Conservation (phyloP, 2,329 filamentous ascomycete species). For the Aphanoascus verrucosus region DNA sequence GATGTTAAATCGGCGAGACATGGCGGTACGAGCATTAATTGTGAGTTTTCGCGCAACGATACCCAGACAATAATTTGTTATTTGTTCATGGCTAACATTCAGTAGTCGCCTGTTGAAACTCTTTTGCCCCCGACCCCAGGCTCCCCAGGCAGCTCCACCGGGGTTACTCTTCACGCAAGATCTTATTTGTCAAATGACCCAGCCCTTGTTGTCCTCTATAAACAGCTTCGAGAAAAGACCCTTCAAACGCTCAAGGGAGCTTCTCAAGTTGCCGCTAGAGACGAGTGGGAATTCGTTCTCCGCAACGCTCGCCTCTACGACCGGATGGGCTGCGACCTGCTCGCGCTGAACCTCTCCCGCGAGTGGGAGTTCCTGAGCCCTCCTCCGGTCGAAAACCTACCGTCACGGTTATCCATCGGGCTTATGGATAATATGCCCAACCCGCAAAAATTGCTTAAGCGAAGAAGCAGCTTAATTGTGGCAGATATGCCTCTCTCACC, state of each 20-base stretch:
- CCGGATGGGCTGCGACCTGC: conserved; percentile 84
- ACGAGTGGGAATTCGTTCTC: conserved; percentile 81
- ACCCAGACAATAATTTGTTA: not conserved
- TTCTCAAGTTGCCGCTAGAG: conserved; percentile 62
- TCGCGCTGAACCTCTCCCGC: conserved; percentile 65
- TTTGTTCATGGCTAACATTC: conserved; percentile 6
- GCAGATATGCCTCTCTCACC: conserved; percentile 47
- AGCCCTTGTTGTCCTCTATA: conserved; percentile 74
- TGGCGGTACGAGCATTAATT: conserved; percentile 73
- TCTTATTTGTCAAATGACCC: conserved; percentile 85
- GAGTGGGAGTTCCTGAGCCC: conserved; percentile 42
- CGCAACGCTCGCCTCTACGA: conserved; percentile 76
- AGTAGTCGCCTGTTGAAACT: conserved; percentile 63
- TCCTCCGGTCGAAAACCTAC: conserved; percentile 18
- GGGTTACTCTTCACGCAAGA: conserved; percentile 52
- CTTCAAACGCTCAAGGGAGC: conserved; percentile 78
- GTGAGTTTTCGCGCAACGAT: conserved; percentile 40
- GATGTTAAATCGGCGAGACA: conserved; percentile 71
- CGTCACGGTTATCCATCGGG: conserved; percentile 15
- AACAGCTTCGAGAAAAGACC: conserved; percentile 69
- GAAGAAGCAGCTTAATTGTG: conserved; percentile 68
- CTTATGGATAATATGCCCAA: conserved; percentile 38
- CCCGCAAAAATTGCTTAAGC: conserved; percentile 56
- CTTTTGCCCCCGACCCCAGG: conserved; percentile 43
- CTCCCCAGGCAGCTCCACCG: conserved; percentile 54